Conservation (phyloP, 495 filamentous ascomycete genomes). For the Astrothelium subdiscretum region DNA sequence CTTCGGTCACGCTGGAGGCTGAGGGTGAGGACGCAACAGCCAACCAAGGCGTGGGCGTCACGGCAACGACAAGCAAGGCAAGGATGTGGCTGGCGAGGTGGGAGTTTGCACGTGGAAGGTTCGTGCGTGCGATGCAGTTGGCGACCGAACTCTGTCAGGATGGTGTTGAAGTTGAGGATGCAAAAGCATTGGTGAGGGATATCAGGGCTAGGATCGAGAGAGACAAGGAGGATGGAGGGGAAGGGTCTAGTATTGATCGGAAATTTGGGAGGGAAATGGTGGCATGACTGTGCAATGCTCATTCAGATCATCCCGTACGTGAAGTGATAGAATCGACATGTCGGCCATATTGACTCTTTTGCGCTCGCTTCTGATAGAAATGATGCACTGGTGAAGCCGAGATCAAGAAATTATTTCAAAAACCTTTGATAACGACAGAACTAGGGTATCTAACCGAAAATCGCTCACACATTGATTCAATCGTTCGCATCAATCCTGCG, state of each 20-base stretch:
- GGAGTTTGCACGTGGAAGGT: conserved; percentile 63
- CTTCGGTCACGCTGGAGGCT: conserved; percentile 27
- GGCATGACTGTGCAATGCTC: neutral
- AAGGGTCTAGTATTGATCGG: conserved; percentile 1
- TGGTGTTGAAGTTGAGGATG: conserved; percentile 94
- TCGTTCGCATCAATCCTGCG: no score
- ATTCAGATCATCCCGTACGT: neutral
- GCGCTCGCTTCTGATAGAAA: no score
- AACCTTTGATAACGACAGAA: no score
- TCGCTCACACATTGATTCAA: neutral
- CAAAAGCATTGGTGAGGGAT: conserved; percentile 88
- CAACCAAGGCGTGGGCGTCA: conserved; percentile 45
- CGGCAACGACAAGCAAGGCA: conserved; percentile 78
- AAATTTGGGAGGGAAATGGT: conserved; percentile 1
- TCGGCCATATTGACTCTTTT: no score
- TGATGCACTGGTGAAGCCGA: no score
- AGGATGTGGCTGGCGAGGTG: conserved; percentile 86
- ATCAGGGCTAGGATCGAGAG: conserved; percentile 67
- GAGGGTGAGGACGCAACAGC: conserved; percentile 18
- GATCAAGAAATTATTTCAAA: no score
- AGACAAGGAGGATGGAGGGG: conserved; percentile 13
- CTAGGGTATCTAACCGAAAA: no score
- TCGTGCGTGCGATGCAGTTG: conserved; percentile 62
- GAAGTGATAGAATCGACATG: no score
- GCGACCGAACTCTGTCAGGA: conserved; percentile 90